Evolutionary conservation across 192 early-diverging fungal genomes (phyloP).

Genomic region (Backusella sp.): DNA sequence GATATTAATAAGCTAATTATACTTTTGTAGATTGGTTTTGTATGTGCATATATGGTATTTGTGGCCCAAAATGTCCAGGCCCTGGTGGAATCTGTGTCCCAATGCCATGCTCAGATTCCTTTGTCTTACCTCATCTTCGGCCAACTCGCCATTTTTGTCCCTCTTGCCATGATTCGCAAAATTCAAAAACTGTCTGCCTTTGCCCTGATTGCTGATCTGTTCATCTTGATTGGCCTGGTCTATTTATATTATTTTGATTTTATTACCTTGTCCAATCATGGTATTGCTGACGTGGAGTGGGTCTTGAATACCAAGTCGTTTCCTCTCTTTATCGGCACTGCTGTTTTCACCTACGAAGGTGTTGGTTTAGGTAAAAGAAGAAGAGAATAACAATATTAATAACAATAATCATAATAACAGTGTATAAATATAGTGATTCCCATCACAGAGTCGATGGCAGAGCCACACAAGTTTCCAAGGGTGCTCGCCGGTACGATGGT

Average conservation of each 20-base stretch:
- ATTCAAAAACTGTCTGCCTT: constrained; percentile 88
- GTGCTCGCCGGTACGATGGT: constrained; percentile 82
- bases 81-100: constrained; percentile 29
- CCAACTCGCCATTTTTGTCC: constrained; percentile 50
- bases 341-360: constrained; percentile 88
- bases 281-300: constrained; percentile 66
- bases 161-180: constrained; percentile 69
- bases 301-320: constrained; percentile 80
- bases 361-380: constrained; percentile 59
- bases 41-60: constrained; percentile 66
- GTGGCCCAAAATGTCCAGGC: constrained; percentile 56
- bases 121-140: constrained; percentile 42
- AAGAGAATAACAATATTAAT: too few species aligned
- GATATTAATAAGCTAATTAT: constrained; percentile 8
- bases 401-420: too few species aligned
- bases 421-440: constrained; percentile 59
- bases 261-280: constrained; percentile 58
- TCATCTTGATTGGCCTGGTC: constrained; percentile 84
- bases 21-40: constrained; percentile 51
- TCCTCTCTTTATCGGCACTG: constrained; percentile 91
- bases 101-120: constrained; percentile 20
- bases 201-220: constrained; percentile 88
- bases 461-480: constrained; percentile 80
- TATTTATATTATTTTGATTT: constrained; percentile 87
- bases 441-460: constrained; percentile 86